A percentile compares a stretch with the other conserved stretches of the same genome.
These are phyloP conservation scores for Naganishia sp. DNA, from an alignment of 1,284 basidiomycete species.

Conservation along the genomic window DNA sequence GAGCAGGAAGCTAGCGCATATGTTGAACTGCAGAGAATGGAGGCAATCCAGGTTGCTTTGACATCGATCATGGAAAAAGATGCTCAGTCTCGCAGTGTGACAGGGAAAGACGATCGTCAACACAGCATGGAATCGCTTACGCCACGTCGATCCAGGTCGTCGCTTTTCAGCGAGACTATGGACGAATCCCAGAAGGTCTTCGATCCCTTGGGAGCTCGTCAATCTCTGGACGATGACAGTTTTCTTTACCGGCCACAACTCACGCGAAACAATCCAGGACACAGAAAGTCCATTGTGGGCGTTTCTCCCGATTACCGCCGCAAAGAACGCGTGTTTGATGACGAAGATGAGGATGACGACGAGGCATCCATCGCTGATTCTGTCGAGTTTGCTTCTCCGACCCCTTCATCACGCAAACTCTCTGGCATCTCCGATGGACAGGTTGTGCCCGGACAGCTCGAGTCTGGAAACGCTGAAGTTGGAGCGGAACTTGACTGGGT, in stretches of 20 bases:
- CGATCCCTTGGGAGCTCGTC: constrained; percentile 18
- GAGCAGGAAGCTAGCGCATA: constrained; percentile 38
- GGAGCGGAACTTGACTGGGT: constrained; percentile 67
- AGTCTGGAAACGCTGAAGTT: constrained; percentile 1
- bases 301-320: constrained; percentile 14
- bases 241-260: constrained; percentile 9
- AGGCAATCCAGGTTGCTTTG: constrained; percentile 88
- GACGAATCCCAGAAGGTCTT: not conserved
- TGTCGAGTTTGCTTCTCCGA: constrained; percentile 14
- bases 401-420: constrained; percentile 8
- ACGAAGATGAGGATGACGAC: constrained; percentile 11
- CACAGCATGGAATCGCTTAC: constrained; percentile 9
- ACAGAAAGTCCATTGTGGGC: not conserved
- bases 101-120: constrained; percentile 10
- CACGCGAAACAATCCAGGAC: not conserved
- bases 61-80: constrained; percentile 90
- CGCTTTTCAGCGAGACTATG: constrained; percentile 2
- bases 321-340: constrained; percentile 21
- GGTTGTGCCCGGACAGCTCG: not conserved
- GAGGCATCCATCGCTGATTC: constrained; percentile 19
- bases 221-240: constrained; percentile 17
- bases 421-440: constrained; percentile 7
- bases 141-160: constrained; percentile 6
- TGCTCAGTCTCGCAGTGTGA: constrained; percentile 54
- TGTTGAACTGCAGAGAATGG: constrained; percentile 74